phyloP scores from a whole-genome alignment of 352 stramenopile species.

The Pythium grandisporangium region DNA sequence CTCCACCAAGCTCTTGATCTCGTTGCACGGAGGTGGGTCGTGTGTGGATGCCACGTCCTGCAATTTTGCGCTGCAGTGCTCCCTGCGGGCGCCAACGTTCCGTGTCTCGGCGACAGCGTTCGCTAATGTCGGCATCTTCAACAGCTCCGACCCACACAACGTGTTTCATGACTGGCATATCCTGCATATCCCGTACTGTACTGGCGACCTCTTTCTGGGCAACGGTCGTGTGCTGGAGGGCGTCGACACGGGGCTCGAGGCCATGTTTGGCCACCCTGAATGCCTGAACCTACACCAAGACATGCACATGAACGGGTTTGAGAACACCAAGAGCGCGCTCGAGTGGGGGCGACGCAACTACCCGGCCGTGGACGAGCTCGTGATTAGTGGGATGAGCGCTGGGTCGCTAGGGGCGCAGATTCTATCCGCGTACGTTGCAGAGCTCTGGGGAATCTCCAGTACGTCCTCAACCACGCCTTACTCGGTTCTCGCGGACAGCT shows the following conservation, averaged over 20 bases:
- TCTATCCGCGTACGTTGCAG: conserved; percentile 27
- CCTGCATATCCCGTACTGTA: conserved; percentile 59
- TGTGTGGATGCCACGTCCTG: conserved; percentile 58
- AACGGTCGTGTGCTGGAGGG: conserved; percentile 15
- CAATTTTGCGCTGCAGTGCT: conserved; percentile 56
- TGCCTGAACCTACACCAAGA: conserved; percentile 36
- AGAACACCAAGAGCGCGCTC: conserved; percentile 41
- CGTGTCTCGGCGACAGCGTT: conserved; percentile 20
- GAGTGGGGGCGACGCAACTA: conserved; percentile 40
- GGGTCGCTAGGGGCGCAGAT: conserved; percentile 38
- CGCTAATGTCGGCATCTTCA: conserved; percentile 32
- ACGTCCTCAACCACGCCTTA: conserved; percentile 34
- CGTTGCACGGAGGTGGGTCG: conserved; percentile 51
- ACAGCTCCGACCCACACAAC: conserved; percentile 41
- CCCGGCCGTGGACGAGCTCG: conserved; percentile 29
- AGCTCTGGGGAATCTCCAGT: conserved; percentile 34
- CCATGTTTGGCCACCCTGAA: conserved; percentile 22
- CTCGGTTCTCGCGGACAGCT: conserved; percentile 45
- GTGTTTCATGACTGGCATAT: conserved; percentile 66
- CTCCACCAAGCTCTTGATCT: conserved; percentile 52
- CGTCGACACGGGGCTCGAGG: conserved; percentile 21
- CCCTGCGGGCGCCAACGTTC: conserved; percentile 24
- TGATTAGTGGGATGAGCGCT: conserved; percentile 38
- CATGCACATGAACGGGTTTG: conserved; percentile 37
- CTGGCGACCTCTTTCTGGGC: conserved; percentile 52